These are phyloP conservation scores for Trichoderma koningiopsis DNA, from an alignment of 2,329 filamentous ascomycete genomes.

Conservation along the genomic window DNA sequence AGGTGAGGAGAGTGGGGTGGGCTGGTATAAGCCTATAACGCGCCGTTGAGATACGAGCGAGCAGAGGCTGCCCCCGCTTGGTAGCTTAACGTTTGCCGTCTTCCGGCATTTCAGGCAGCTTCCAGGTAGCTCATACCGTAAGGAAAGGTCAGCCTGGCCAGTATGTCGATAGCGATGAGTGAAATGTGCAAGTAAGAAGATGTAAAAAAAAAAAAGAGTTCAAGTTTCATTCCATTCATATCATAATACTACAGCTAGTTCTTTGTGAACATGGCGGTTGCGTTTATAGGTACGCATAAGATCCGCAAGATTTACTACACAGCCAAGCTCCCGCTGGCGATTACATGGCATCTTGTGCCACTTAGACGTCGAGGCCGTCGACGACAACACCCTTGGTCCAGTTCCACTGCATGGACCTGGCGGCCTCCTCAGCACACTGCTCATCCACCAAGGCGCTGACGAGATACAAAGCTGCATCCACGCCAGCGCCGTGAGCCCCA, in stretches of 20 bases:
- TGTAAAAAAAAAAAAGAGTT: background rate
- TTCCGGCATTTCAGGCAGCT: background rate
- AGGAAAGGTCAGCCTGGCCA: background rate
- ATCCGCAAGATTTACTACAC: conserved; percentile 25
- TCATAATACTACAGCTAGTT: conserved; percentile 25
- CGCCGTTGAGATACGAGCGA: background rate
- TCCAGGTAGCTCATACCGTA: background rate
- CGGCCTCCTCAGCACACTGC: conserved; percentile 74
- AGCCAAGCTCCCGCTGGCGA: conserved; percentile 27
- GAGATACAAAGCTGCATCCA: conserved; percentile 83
- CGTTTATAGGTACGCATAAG: background rate
- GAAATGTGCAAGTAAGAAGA: background rate
- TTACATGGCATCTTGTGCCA: conserved; percentile 6
- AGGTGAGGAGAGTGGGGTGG: conserved; percentile 17
- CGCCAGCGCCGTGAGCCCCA: conserved; percentile 75
- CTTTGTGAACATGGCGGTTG: conserved; percentile 16
- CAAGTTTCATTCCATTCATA: conserved; percentile 24
- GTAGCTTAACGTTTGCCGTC: background rate
- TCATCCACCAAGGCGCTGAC: conserved; percentile 80
- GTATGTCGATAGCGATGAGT: background rate
- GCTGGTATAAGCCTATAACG: background rate
- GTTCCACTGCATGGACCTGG: conserved; percentile 74
- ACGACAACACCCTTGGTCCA: conserved; percentile 87
- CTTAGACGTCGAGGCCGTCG: conserved; percentile 79
- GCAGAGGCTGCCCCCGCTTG: conserved; percentile 5